A percentile compares a stretch with the other conserved stretches of the same genome.
Evolutionary conservation across 148 eudicot genomes (phyloP).

Genomic region (Cornus kousa): DNA sequence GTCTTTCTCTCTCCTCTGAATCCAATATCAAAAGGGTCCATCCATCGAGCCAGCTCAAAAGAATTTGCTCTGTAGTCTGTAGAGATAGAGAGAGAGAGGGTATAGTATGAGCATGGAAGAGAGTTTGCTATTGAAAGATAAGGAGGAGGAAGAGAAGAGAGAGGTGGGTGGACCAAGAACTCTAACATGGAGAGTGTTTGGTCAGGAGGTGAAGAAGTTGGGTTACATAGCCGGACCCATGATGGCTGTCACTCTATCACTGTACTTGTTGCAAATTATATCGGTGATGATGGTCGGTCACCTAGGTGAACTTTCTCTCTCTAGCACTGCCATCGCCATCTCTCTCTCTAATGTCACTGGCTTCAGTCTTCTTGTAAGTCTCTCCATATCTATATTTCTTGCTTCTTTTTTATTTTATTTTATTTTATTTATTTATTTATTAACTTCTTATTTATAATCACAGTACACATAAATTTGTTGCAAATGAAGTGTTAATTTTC

Average conservation of each 20-base stretch:
- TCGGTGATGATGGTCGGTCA: slow-evolving; percentile 64
- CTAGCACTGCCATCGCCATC: slow-evolving; percentile 58
- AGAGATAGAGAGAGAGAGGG: neutral
- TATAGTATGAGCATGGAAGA: slow-evolving; percentile 20
- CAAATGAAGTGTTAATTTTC: neutral
- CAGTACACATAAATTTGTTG: neutral
- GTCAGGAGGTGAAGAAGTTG: slow-evolving; percentile 33
- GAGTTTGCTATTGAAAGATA: slow-evolving; percentile 12
- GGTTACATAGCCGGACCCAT: slow-evolving; percentile 43
- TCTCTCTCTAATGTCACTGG: slow-evolving; percentile 54
- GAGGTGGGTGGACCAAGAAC: neutral
- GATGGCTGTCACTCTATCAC: slow-evolving; percentile 35
- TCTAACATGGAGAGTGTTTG: slow-evolving; percentile 19
- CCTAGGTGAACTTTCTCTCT: slow-evolving; percentile 50
- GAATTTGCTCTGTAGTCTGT: neutral
- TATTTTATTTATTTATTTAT: too few species aligned
- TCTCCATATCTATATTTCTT: neutral
- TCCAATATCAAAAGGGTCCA: too few species aligned
- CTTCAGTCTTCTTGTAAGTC: slow-evolving; percentile 32
- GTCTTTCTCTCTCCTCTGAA: too few species aligned
- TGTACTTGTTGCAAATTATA: slow-evolving; percentile 38
- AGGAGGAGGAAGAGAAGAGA: neutral
- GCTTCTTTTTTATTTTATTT: too few species aligned
- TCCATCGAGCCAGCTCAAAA: neutral
- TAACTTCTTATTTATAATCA: too few species aligned